A percentile compares a stretch with the other conserved stretches of the same genome.
phyloP scores from a whole-genome alignment of 2,329 filamentous ascomycete genomes.

The Pseudogymnoascus pannorum region DNA sequence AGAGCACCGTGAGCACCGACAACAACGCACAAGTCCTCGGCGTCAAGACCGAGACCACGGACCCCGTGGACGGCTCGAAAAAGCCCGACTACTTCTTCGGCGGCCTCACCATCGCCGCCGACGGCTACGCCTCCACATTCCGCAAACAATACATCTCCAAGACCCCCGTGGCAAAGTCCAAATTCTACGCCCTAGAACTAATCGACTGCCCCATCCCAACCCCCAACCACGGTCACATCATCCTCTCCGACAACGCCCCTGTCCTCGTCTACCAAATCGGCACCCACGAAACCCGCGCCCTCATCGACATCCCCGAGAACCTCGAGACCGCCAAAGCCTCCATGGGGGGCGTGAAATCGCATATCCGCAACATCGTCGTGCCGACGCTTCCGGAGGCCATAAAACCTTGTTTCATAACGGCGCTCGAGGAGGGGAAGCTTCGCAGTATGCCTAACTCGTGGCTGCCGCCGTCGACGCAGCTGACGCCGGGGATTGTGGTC shows the following conservation, averaged over 20 bases:
- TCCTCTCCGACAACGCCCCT: slow-evolving; percentile 70
- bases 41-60: slow-evolving; percentile 64
- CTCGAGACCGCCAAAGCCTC: slow-evolving; percentile 64
- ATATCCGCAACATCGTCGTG: slow-evolving; percentile 72
- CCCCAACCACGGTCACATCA: slow-evolving; percentile 74
- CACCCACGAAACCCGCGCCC: slow-evolving; percentile 81
- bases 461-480: slow-evolving; percentile 68
- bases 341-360: slow-evolving; percentile 75
- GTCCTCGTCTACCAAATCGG: slow-evolving; percentile 96
- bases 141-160: slow-evolving; percentile 67
- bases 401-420: slow-evolving; percentile 65
- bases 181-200: slow-evolving; percentile 90
- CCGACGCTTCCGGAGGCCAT: slow-evolving; percentile 67
- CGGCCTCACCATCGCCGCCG: slow-evolving; percentile 77
- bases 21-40: slow-evolving; percentile 69
- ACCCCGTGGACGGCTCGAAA: slow-evolving; percentile 49
- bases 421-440: slow-evolving; percentile 69
- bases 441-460: slow-evolving; percentile 91
- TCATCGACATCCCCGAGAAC: slow-evolving; percentile 80
- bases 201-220: slow-evolving; percentile 76
- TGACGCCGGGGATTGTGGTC: slow-evolving; percentile 67
- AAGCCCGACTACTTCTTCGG: slow-evolving; percentile 76
- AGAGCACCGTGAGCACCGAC: slow-evolving; percentile 63
- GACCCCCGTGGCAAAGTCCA: slow-evolving; percentile 65
- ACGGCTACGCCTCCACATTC: slow-evolving; percentile 90